A percentile compares a stretch with the other conserved stretches of the same genome.
phyloP scores from a whole-genome alignment of 306 rosid species.

The Vicia sativa region DNA sequence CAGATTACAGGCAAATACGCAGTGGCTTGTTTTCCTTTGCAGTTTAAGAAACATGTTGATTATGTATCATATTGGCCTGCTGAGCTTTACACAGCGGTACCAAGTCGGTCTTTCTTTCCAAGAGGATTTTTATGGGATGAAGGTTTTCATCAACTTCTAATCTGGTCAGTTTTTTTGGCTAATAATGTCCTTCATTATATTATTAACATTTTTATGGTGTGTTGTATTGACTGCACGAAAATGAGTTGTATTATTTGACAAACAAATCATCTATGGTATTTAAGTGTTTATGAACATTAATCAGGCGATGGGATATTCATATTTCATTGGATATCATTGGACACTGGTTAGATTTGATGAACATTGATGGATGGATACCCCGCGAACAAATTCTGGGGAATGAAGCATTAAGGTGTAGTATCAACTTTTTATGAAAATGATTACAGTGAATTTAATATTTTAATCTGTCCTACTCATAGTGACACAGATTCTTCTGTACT shows the following conservation, averaged over 20 bases:
- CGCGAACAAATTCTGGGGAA: slow-evolving; percentile 97
- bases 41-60: slow-evolving; percentile 55
- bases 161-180: slow-evolving; percentile 64
- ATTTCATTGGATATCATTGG: slow-evolving; percentile 87
- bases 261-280: slow-evolving; percentile 25
- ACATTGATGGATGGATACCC: slow-evolving; percentile 98
- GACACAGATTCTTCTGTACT: slow-evolving; percentile 41
- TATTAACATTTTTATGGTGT: slow-evolving; percentile 11
- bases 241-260: slow-evolving; percentile 5
- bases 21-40: slow-evolving; percentile 51
- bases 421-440: slow-evolving; percentile 37
- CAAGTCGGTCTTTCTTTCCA: slow-evolving; percentile 92
- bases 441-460: slow-evolving; percentile 18
- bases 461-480: slow-evolving; percentile 35
- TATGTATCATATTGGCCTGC: slow-evolving; percentile 87
- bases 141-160: slow-evolving; percentile 94
- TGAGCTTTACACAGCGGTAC: slow-evolving; percentile 95
- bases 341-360: slow-evolving; percentile 95
- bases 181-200: slow-evolving; percentile 4
- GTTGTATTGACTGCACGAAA: slow-evolving; percentile 31
- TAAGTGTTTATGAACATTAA: slow-evolving; percentile 35
- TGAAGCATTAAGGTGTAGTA: slow-evolving; percentile 84
- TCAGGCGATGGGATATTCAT: slow-evolving; percentile 94
- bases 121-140: slow-evolving; percentile 99
- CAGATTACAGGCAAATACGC: slow-evolving; percentile 39